Percentiles rank a stretch among this genome's conserved stretches.
phyloP scores from a whole-genome alignment of 139 green algal species.

The Cymbomonas tetramitiformis region DNA sequence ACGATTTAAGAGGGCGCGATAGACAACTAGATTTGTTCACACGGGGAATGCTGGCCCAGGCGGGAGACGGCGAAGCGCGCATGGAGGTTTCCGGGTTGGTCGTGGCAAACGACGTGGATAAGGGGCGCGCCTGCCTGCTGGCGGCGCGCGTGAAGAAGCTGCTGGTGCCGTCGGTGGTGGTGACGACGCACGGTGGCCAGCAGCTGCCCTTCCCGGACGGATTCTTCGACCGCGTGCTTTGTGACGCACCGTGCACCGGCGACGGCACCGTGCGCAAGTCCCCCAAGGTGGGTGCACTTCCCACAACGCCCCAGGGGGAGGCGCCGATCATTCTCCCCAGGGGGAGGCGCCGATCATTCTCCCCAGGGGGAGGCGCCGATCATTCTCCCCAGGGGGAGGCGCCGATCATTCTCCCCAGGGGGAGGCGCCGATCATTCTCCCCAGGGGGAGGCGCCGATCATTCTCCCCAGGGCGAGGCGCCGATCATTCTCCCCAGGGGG shows the following conservation, averaged over 20 bases:
- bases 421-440: too few species aligned
- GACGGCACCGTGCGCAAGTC: conserved; percentile 94
- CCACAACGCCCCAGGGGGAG: too few species aligned
- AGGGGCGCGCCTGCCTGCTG: conserved; percentile 88
- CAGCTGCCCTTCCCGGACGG: conserved; percentile 6
- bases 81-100: conserved; percentile 53
- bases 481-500: too few species aligned
- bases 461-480: too few species aligned
- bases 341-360: too few species aligned
- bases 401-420: too few species aligned
- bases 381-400: too few species aligned
- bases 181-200: conserved; percentile 23
- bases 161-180: conserved; percentile 4
- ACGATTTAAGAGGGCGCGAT: too few species aligned
- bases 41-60: neutral
- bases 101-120: conserved; percentile 88
- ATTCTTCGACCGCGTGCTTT: conserved; percentile 78
- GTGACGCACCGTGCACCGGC: conserved; percentile 87
- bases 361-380: too few species aligned
- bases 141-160: conserved; percentile 63
- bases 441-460: too few species aligned
- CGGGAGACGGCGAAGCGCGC: neutral
- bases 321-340: too few species aligned
- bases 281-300: conserved; percentile 28
- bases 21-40: too few species aligned